Evolutionary conservation across 176 grass and related monocot species (phyloP).

Genomic region (Ensete glaucum): DNA sequence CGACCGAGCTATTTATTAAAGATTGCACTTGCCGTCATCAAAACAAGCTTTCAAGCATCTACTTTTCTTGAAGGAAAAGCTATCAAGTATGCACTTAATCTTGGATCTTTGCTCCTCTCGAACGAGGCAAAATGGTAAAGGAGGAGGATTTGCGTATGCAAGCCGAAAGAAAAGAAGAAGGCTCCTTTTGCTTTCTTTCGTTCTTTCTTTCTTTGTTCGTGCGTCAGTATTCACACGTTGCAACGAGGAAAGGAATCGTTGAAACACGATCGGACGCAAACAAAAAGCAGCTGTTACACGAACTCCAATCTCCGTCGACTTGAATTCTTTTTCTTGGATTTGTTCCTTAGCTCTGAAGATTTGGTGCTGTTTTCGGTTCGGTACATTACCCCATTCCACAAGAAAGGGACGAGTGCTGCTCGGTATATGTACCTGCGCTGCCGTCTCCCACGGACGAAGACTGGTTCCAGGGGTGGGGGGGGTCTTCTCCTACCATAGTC

Average conservation of each 20-base stretch:
- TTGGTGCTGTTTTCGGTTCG: not conserved
- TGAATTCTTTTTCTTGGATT: not conserved
- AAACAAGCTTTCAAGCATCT: too few species aligned
- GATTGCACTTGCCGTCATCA: too few species aligned
- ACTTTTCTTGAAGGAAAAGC: not conserved
- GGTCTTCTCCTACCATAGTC: not conserved
- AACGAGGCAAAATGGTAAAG: not conserved
- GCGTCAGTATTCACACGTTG: slow-evolving; percentile 1
- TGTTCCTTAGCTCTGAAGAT: not conserved
- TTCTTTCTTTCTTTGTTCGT: too few species aligned
- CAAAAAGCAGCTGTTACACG: too few species aligned
- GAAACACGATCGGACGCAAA: not conserved
- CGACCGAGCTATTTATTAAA: too few species aligned
- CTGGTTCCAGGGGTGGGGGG: not conserved
- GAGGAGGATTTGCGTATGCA: not conserved
- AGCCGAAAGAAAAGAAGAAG: not conserved
- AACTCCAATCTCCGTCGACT: not conserved
- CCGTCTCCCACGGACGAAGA: too few species aligned
- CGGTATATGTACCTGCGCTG: not conserved
- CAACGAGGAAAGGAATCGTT: not conserved
- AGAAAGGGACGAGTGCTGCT: slow-evolving; percentile 2
- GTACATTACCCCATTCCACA: slow-evolving; percentile 2
- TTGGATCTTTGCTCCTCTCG: not conserved
- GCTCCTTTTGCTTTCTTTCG: not conserved
- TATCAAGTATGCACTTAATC: not conserved